Conservation (phyloP, 257 asterid species). For the Linderniella brevidens region DNA sequence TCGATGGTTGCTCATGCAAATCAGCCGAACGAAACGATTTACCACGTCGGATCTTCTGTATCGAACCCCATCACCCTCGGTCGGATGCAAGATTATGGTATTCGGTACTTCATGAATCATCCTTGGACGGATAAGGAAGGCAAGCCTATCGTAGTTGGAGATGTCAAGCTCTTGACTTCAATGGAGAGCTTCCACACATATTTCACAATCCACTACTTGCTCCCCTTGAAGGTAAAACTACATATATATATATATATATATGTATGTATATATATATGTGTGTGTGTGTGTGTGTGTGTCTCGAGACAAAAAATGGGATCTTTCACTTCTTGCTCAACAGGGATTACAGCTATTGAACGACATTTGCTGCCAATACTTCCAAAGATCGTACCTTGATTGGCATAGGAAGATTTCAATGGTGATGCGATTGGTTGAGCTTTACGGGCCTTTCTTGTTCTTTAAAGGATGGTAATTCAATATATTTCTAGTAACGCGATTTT, state of each 20-base stretch:
- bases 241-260: too few relatives aligned
- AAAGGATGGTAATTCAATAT: conserved; percentile 44
- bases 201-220: conserved; percentile 42
- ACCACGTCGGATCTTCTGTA: conserved; percentile 67
- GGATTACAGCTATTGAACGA: conserved; percentile 47
- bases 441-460: conserved; percentile 69
- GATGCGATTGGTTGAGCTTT: conserved; percentile 49
- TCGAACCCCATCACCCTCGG: conserved; percentile 40
- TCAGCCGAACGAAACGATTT: conserved; percentile 26
- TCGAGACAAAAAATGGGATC: too few relatives aligned
- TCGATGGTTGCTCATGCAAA: conserved; percentile 49
- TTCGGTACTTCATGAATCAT: conserved; percentile 33
- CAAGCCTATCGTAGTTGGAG: conserved; percentile 46
- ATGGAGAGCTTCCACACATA: conserved; percentile 56
- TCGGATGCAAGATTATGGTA: conserved; percentile 29
- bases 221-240: conserved; percentile 70
- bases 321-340: conserved; percentile 15
- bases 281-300: too few relatives aligned
- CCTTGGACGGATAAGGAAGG: conserved; percentile 80
- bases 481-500: too few relatives aligned
- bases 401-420: conserved; percentile 46
- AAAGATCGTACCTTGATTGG: conserved; percentile 21
- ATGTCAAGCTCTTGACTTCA: conserved; percentile 29
- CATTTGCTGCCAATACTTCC: conserved; percentile 56
- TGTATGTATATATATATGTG: too few relatives aligned